Evolutionary conservation across 495 filamentous ascomycete genomes (phyloP).

Genomic region (Melanomma pulvis-pyrius): DNA sequence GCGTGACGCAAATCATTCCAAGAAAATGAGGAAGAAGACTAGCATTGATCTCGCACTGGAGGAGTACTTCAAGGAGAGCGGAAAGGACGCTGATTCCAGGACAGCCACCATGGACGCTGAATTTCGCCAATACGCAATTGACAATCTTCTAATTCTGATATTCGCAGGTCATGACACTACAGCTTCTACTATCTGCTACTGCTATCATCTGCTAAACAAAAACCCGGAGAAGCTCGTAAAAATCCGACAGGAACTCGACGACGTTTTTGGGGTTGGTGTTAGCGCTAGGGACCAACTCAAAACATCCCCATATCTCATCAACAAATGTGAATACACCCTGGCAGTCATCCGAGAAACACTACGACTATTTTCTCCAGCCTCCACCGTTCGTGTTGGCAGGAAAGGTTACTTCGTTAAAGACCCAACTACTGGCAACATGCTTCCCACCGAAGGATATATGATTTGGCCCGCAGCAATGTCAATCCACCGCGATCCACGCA

Average conservation of each 20-base stretch:
- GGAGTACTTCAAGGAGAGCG: conserved; percentile 32
- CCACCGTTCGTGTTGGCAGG: conserved; percentile 32
- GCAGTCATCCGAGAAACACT: conserved; percentile 41
- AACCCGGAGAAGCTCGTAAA: conserved; percentile 43
- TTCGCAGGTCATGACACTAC: conserved; percentile 56
- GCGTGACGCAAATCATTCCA: background rate
- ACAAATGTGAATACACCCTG: conserved; percentile 41
- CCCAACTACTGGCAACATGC: conserved; percentile 36
- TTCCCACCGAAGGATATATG: conserved; percentile 42
- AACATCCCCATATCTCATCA: conserved; percentile 32
- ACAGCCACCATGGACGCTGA: conserved; percentile 30
- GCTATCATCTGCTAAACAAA: conserved; percentile 45
- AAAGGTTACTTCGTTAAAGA: conserved; percentile 35
- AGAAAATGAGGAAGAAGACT: conserved; percentile 16
- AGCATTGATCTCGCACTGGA: conserved; percentile 36
- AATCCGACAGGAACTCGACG: conserved; percentile 46
- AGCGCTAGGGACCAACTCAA: conserved; percentile 20
- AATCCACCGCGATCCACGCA: conserved; percentile 30
- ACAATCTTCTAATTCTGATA: conserved; percentile 45
- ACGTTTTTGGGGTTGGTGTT: conserved; percentile 42
- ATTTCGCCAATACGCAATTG: conserved; percentile 39
- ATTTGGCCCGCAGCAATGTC: conserved; percentile 35
- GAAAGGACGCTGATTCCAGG: conserved; percentile 14
- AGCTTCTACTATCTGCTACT: conserved; percentile 47
- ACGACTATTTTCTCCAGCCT: conserved; percentile 39